Conservation (phyloP, 768 basidiomycete genomes). For the Trichaptum fuscoviolaceum region DNA sequence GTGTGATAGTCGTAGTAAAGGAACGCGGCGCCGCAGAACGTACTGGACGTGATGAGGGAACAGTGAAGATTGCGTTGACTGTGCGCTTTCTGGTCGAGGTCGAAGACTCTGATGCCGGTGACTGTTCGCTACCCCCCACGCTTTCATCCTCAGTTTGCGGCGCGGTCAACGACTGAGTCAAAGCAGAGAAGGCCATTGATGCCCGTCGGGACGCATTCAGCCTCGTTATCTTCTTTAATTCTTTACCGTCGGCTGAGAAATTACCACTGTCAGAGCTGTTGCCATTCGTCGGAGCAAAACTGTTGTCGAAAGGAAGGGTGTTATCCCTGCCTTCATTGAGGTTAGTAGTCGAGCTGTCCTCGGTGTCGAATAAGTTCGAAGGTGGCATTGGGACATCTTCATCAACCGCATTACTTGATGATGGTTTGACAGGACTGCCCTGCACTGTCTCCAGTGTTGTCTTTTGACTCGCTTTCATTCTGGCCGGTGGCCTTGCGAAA, state of each 20-base stretch:
- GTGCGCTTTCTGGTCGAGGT: not conserved
- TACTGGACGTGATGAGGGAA: not conserved
- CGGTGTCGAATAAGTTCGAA: slow-evolving; percentile 23
- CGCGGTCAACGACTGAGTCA: slow-evolving; percentile 57
- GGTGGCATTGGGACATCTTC: slow-evolving; percentile 12
- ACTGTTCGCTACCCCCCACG: not conserved
- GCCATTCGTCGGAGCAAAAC: not conserved
- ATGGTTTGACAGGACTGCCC: slow-evolving; percentile 40
- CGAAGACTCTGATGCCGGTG: not conserved
- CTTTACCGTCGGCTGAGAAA: not conserved
- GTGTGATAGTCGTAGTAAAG: not conserved
- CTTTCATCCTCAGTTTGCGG: slow-evolving; percentile 25
- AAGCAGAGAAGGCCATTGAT: slow-evolving; percentile 53
- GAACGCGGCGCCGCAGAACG: not conserved
- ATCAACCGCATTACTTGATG: slow-evolving; percentile 15
- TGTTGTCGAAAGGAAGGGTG: not conserved
- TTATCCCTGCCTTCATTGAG: slow-evolving; percentile 1
- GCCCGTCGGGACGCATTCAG: slow-evolving; percentile 45
- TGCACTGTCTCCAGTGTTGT: slow-evolving; percentile 38
- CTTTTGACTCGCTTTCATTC: slow-evolving; percentile 34
- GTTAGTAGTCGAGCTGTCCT: slow-evolving; percentile 6
- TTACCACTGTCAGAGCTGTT: not conserved
- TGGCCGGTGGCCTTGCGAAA: not conserved
- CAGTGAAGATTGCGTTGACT: not conserved
- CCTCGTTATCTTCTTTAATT: slow-evolving; percentile 12